Base-by-base conservation (phyloP, 2,329 filamentous ascomycete species). In the Botrytis fabae region DNA sequence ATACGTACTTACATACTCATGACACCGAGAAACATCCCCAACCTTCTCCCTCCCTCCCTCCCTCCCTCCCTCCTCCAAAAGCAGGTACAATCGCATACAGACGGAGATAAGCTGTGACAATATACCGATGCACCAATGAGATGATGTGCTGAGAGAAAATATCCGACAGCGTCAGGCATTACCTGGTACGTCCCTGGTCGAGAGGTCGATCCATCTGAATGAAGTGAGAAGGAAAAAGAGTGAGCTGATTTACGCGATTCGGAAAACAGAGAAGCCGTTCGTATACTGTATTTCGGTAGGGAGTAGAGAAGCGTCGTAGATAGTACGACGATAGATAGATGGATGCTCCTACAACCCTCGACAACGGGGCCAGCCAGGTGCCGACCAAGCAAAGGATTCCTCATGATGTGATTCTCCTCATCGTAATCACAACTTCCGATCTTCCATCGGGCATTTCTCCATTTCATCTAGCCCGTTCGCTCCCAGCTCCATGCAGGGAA, bases 181-280 rank as follows among this genome's bases (percentile, higher is more conserved):
- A 14, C 25, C 48, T 51, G 4, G 48, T n/a, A 22, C 20, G 22
- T 48, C 25, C 22, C 46, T 48, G 46, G 46, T 25, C 9, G 48
- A 51, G 48, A 51, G 48, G 48, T 25, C 4, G 48, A 51, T 51
- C 46, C 5, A 25, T n/a, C 10, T 14, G 48, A 51, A n/a, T 25
- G 48, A 51, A n/a, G 48, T 6, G 22, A 2, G 48, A 51, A n/a
- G 12, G 48, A n/a, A 60, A 70, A n/a, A n/a, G 48, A n/a, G 66
- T 73, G 66, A 69, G 51, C 71, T 73, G 71, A 69, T 61, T 61
- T 42, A 10, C 8, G 38, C 35, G 25, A 38, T 35, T n/a, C 71
- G 71, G 71, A 70, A 42, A 20, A 6, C 18, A n/a, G 35, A 32
- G 18, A 28, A 61, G 73, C 59, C 64, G 57, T 35, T 20, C 20